A percentile compares a stretch with the other conserved stretches of the same genome.
These are phyloP conservation scores for Paraphoma sp. DNA, from an alignment of 2,329 filamentous ascomycete species.

Conservation along the genomic window DNA sequence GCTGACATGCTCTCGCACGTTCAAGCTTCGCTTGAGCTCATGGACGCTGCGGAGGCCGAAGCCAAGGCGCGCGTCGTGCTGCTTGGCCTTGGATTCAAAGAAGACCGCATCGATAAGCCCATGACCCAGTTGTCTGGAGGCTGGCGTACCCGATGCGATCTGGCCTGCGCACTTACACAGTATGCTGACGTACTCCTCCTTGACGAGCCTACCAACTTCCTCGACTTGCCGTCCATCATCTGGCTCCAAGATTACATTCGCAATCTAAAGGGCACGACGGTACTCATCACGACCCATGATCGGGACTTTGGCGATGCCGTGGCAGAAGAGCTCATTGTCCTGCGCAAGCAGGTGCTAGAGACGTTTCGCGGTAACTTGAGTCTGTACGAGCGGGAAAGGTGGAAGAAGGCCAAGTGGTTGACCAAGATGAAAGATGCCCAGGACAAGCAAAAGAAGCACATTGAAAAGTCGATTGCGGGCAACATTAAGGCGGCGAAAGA, in stretches of 20 bases:
- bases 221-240: conserved; percentile 82
- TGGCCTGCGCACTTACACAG: conserved; percentile 68
- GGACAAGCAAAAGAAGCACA: conserved; percentile 80
- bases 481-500: conserved; percentile 78
- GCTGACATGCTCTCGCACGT: conserved; percentile 73
- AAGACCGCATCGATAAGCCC: conserved; percentile 64
- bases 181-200: conserved; percentile 79
- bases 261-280: conserved; percentile 64
- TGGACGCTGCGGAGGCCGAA: conserved; percentile 68
- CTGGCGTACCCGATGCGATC: conserved; percentile 53
- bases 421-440: conserved; percentile 81
- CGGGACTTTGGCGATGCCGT: conserved; percentile 79
- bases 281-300: conserved; percentile 85
- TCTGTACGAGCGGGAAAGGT: conserved; percentile 71
- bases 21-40: conserved; percentile 69
- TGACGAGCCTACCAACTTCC: conserved; percentile 87
- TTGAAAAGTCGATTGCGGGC: conserved; percentile 77
- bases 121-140: conserved; percentile 75
- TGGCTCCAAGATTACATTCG: conserved; percentile 80
- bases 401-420: conserved; percentile 72
- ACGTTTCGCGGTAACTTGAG: conserved; percentile 79
- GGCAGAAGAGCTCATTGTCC: conserved; percentile 76
- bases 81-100: conserved; percentile 73
- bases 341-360: conserved; percentile 73
- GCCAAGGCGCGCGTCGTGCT: conserved; percentile 67